Percentiles rank a stretch among this genome's conserved stretches.
Conservation (phyloP, 305 asterid species). For the Fraxinus paxiana region DNA sequence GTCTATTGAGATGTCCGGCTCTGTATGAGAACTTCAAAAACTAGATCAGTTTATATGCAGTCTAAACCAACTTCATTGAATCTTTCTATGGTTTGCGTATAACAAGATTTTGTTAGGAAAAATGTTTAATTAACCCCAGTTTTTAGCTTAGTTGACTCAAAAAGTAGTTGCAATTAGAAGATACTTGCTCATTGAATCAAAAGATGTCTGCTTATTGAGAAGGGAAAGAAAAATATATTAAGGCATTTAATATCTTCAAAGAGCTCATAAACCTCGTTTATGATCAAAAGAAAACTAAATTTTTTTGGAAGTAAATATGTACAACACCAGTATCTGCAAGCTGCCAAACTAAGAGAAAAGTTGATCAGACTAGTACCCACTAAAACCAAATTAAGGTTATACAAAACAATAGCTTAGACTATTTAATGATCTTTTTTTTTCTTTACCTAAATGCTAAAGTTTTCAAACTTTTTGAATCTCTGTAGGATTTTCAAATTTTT, state of each 20-base stretch:
- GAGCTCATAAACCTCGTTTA: not conserved
- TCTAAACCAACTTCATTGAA: not conserved
- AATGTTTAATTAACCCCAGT: not conserved
- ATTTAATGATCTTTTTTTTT: not conserved
- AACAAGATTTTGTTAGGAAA: not conserved
- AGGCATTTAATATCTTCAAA: not conserved
- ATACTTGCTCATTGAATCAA: not conserved
- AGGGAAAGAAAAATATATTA: not conserved
- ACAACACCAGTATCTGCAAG: not conserved
- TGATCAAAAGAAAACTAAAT: not conserved
- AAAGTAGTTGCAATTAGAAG: not conserved
- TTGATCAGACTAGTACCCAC: not conserved
- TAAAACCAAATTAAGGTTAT: not conserved
- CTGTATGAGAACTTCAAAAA: not conserved
- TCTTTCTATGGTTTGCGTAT: not conserved
- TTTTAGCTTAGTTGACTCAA: not conserved
- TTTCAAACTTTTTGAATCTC: slow-evolving; percentile 5
- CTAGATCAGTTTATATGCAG: not conserved
- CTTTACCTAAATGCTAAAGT: not conserved
- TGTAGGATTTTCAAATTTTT: not conserved
- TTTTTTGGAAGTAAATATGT: not conserved
- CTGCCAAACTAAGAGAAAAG: not conserved
- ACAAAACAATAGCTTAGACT: not conserved
- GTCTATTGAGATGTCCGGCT: not conserved
- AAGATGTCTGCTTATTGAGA: not conserved